phyloP scores from a whole-genome alignment of 2,329 filamentous ascomycete species.

The Fusarium mangiferae region DNA sequence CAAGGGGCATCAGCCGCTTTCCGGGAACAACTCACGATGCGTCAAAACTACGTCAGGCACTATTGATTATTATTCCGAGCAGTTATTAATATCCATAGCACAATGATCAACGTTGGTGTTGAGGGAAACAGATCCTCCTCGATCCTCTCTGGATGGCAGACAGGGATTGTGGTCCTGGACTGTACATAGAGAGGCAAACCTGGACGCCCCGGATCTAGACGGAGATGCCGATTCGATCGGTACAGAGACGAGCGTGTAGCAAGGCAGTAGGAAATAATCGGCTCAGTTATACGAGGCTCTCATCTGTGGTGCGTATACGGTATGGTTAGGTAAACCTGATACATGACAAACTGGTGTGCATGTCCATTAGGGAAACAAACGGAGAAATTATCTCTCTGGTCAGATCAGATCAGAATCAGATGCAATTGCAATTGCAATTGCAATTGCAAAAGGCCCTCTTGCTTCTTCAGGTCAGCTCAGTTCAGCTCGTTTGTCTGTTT shows the following conservation, averaged over 20 bases:
- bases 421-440: neutral
- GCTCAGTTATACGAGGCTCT: conserved; percentile 32
- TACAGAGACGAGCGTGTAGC: conserved; percentile 1
- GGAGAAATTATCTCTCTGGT: neutral
- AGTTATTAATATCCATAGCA: conserved; percentile 1
- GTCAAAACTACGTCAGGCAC: conserved; percentile 33
- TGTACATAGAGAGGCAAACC: neutral
- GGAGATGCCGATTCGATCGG: conserved; percentile 28
- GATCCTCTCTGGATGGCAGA: neutral
- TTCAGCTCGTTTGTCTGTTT: neutral
- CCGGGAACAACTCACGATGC: conserved; percentile 33
- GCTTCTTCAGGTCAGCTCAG: conserved; percentile 11
- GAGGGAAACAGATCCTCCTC: neutral
- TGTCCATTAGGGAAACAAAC: neutral
- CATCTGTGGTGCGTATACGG: conserved; percentile 3
- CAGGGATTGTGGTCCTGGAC: neutral
- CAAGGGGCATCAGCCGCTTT: conserved; percentile 22
- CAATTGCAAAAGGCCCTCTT: neutral
- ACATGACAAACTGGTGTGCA: neutral
- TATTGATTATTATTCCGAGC: neutral
- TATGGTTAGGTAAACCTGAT: neutral
- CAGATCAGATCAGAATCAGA: neutral
- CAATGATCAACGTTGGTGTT: neutral
- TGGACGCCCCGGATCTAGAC: conserved; percentile 9
- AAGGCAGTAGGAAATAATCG: neutral